Conservation (phyloP, 768 basidiomycete species). For the Trametes punicea region DNA sequence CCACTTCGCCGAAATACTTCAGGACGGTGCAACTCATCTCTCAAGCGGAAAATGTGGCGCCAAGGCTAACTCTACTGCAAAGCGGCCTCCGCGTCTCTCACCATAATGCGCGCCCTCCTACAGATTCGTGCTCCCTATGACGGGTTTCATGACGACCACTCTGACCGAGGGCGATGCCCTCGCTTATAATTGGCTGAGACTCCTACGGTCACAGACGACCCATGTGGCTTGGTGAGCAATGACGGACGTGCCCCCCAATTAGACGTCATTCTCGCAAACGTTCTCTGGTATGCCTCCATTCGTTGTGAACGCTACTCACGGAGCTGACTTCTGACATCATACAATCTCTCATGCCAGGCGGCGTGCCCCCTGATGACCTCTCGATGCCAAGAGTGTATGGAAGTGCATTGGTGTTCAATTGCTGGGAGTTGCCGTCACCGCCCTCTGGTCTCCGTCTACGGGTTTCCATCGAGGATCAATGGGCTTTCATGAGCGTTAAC, state of each 20-base stretch:
- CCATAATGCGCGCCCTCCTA: neutral
- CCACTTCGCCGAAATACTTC: neutral
- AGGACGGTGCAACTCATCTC: neutral
- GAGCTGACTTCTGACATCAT: neutral
- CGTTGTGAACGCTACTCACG: constrained; percentile 1
- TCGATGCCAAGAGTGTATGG: constrained; percentile 16
- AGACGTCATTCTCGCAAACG: neutral
- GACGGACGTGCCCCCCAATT: neutral
- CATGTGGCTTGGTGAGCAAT: neutral
- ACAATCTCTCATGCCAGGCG: neutral
- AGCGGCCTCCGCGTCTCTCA: neutral
- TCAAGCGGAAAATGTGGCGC: neutral
- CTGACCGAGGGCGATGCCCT: neutral
- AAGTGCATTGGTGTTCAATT: neutral
- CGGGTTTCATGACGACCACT: neutral
- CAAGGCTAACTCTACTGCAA: neutral
- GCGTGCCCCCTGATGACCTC: neutral
- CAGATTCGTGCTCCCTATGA: neutral
- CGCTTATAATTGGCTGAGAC: constrained; percentile 1
- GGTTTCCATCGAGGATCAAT: neutral
- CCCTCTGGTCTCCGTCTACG: neutral
- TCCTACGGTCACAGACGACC: neutral
- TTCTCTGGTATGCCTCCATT: neutral
- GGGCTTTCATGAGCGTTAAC: neutral
- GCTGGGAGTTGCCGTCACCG: neutral